phyloP scores from a whole-genome alignment of 2,329 filamentous ascomycete genomes.

The Colletotrichum sp. region DNA sequence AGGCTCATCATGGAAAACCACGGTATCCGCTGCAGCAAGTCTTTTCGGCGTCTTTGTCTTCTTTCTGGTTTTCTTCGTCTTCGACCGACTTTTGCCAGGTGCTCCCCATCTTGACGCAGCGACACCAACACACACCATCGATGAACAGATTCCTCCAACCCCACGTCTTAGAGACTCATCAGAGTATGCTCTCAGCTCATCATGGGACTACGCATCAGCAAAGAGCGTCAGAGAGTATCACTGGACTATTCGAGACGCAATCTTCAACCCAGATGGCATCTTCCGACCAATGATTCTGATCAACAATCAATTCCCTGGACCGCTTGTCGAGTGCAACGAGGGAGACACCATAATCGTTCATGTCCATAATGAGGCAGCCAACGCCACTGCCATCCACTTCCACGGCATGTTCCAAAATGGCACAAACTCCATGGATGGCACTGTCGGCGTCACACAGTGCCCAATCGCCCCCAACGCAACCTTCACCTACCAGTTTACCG shows the following conservation, averaged over 20 bases:
- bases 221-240: slow-evolving; percentile 60
- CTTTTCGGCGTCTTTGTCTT: background rate
- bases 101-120: background rate
- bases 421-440: slow-evolving; percentile 77
- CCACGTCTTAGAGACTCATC: slow-evolving; percentile 35
- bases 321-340: slow-evolving; percentile 74
- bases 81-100: background rate
- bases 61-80: background rate
- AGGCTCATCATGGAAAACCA: background rate
- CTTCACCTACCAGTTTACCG: slow-evolving; percentile 72
- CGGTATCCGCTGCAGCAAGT: background rate
- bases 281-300: slow-evolving; percentile 68
- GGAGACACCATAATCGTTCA: slow-evolving; percentile 75
- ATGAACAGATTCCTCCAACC: background rate
- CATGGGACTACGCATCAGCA: slow-evolving; percentile 59
- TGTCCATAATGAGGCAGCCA: slow-evolving; percentile 69
- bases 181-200: slow-evolving; percentile 61
- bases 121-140: background rate
- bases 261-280: slow-evolving; percentile 66
- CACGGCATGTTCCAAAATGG: slow-evolving; percentile 81
- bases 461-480: slow-evolving; percentile 66
- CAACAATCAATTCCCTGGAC: slow-evolving; percentile 77
- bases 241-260: slow-evolving; percentile 64
- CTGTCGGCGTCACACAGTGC: slow-evolving; percentile 71
- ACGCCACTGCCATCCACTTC: slow-evolving; percentile 75